Conservation (phyloP, 2,329 filamentous ascomycete genomes). For the Scolecobasidium constrictum region DNA sequence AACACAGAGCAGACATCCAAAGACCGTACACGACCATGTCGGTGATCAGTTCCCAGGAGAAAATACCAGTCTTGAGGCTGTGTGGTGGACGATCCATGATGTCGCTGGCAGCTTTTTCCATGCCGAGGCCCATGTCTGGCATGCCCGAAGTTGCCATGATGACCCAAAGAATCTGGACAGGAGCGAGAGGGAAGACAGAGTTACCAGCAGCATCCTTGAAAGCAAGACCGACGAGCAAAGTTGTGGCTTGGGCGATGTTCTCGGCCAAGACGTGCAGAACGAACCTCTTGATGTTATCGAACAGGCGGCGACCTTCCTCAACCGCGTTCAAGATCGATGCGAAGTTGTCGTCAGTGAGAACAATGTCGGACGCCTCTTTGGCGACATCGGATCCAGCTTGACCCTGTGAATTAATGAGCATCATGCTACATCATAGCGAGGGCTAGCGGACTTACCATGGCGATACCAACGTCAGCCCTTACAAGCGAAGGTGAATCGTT, state of each 20-base stretch:
- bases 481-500: slow-evolving; percentile 29
- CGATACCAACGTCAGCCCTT: slow-evolving; percentile 27
- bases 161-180: slow-evolving; percentile 84
- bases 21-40: slow-evolving; percentile 73
- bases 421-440: not conserved
- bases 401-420: slow-evolving; percentile 13
- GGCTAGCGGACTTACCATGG: no score
- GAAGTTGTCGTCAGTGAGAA: no score
- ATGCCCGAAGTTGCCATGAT: slow-evolving; percentile 86
- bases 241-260: slow-evolving; percentile 75
- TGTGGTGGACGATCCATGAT: slow-evolving; percentile 75
- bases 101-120: slow-evolving; percentile 63
- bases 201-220: slow-evolving; percentile 63
- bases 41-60: slow-evolving; percentile 64
- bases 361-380: no score
- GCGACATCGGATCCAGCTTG: slow-evolving; percentile 25
- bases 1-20: slow-evolving; percentile 62
- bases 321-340: slow-evolving; percentile 29
- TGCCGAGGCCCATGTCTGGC: slow-evolving; percentile 77
- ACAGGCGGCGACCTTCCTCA: slow-evolving; percentile 27
- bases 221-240: slow-evolving; percentile 67
- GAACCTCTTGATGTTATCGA: slow-evolving; percentile 20
- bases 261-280: slow-evolving; percentile 61
- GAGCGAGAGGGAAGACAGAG: slow-evolving; percentile 77
- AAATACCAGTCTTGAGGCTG: slow-evolving; percentile 46